These are phyloP conservation scores for Penicillium hordei DNA, from an alignment of 2,329 filamentous ascomycete genomes.

Conservation along the genomic window DNA sequence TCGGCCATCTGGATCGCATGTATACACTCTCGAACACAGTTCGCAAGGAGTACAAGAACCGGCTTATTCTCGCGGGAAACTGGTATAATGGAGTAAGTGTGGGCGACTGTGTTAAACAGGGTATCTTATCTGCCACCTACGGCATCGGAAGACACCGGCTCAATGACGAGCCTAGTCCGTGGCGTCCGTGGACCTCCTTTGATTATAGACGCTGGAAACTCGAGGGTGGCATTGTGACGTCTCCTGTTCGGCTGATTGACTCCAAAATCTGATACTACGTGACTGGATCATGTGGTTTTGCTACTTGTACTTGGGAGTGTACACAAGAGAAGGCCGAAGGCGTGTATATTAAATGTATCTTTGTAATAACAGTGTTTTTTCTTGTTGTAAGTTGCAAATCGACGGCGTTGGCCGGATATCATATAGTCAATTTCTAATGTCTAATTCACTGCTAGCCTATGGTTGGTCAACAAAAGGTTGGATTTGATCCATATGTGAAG, in stretches of 20 bases:
- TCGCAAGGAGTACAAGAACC: conserved; percentile 57
- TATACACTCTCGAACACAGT: conserved; percentile 57
- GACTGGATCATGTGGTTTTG: neutral
- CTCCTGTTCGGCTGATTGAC: conserved; percentile 25
- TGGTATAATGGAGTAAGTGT: conserved; percentile 54
- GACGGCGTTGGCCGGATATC: neutral
- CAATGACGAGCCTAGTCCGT: conserved; percentile 2
- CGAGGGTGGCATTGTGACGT: conserved; percentile 32
- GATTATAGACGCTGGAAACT: conserved; percentile 28
- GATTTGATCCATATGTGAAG: neutral
- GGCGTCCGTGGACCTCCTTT: conserved; percentile 24
- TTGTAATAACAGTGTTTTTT: neutral
- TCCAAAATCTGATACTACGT: conserved; percentile 6
- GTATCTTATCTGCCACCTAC: conserved; percentile 53
- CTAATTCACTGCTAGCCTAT: neutral
- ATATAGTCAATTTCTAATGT: neutral
- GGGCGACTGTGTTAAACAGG: conserved; percentile 58
- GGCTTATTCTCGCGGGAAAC: conserved; percentile 62
- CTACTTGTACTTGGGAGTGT: neutral
- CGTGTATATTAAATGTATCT: neutral
- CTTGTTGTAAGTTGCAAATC: neutral
- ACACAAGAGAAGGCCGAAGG: neutral
- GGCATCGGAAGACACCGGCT: conserved; percentile 39
- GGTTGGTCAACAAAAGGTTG: neutral
- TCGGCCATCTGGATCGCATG: conserved; percentile 71